These are phyloP conservation scores for Magnaporthiopsis rhizophila DNA, from an alignment of 2,329 filamentous ascomycete genomes.

Conservation along the genomic window DNA sequence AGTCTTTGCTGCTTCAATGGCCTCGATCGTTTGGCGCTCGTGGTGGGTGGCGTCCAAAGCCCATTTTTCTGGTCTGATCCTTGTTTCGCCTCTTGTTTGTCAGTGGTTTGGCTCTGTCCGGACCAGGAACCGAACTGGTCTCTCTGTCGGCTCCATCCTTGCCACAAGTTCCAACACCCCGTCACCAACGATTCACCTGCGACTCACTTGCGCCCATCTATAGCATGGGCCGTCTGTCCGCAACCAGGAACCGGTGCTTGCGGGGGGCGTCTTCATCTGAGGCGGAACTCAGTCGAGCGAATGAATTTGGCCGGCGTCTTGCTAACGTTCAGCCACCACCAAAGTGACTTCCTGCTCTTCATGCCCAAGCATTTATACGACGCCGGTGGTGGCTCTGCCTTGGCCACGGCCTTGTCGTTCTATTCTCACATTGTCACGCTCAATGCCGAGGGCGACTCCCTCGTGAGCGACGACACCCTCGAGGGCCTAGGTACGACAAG, in stretches of 20 bases:
- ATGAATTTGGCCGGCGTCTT: not conserved
- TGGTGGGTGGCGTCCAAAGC: not conserved
- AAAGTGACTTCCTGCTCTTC: conserved; percentile 87
- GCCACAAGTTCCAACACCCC: not conserved
- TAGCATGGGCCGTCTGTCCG: not conserved
- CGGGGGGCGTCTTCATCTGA: not conserved
- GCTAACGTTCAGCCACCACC: not conserved
- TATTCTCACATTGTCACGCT: conserved; percentile 85
- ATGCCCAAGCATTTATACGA: conserved; percentile 47
- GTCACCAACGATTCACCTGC: not conserved
- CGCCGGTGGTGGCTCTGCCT: conserved; percentile 53
- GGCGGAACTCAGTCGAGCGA: not conserved
- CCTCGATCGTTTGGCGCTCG: not conserved
- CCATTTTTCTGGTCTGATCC: not conserved
- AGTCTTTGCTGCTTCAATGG: not conserved
- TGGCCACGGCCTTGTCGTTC: conserved; percentile 80
- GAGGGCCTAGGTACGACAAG: conserved; percentile 86
- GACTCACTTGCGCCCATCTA: not conserved
- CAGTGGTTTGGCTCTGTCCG: not conserved
- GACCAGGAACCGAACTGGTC: not conserved
- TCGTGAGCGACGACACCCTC: conserved; percentile 82
- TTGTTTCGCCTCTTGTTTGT: not conserved
- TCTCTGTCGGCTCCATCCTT: not conserved
- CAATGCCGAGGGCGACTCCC: conserved; percentile 88
- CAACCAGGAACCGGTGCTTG: not conserved